Percentiles rank a stretch among this genome's conserved stretches.
Evolutionary conservation across 306 rosid species (phyloP).

Genomic region (Pachyrhizus erosus): DNA sequence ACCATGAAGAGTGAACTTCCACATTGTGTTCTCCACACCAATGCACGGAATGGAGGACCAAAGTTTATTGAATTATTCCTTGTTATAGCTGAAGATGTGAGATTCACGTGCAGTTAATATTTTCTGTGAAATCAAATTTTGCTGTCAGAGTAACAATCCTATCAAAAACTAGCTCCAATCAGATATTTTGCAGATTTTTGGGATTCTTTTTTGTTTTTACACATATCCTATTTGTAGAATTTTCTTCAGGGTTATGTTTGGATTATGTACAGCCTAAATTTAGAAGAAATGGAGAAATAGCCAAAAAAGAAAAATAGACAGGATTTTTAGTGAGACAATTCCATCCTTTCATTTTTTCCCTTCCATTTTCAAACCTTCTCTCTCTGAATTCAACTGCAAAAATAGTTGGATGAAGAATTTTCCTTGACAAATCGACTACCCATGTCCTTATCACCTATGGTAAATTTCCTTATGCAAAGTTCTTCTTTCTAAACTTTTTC

Average conservation of each 20-base stretch:
- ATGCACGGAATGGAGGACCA: slow-evolving; percentile 19
- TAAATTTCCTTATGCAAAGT: slow-evolving; percentile 25
- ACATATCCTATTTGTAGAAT: slow-evolving; percentile 45
- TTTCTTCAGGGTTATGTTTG: slow-evolving; percentile 37
- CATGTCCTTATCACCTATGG: slow-evolving; percentile 49
- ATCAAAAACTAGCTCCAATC: slow-evolving; percentile 18
- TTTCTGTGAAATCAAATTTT: not conserved
- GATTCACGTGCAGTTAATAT: slow-evolving; percentile 16
- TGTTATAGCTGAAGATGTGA: slow-evolving; percentile 20
- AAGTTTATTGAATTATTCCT: not conserved
- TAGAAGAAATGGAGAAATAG: slow-evolving; percentile 41
- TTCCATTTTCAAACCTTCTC: slow-evolving; percentile 44
- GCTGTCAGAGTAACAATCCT: not conserved
- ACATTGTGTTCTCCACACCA: slow-evolving; percentile 18
- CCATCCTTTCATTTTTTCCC: slow-evolving; percentile 43
- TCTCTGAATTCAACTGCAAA: slow-evolving; percentile 39
- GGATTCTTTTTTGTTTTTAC: slow-evolving; percentile 6
- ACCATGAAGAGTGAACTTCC: slow-evolving; percentile 34
- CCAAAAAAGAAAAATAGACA: slow-evolving; percentile 29
- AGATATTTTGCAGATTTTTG: slow-evolving; percentile 16
- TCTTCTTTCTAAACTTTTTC: slow-evolving; percentile 10
- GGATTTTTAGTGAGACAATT: slow-evolving; percentile 42
- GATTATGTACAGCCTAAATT: slow-evolving; percentile 50
- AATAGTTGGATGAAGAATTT: slow-evolving; percentile 54
- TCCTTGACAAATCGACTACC: slow-evolving; percentile 46